Evolutionary conservation across 2,329 filamentous ascomycete genomes (phyloP).

Genomic region (Penicillium decumbens): DNA sequence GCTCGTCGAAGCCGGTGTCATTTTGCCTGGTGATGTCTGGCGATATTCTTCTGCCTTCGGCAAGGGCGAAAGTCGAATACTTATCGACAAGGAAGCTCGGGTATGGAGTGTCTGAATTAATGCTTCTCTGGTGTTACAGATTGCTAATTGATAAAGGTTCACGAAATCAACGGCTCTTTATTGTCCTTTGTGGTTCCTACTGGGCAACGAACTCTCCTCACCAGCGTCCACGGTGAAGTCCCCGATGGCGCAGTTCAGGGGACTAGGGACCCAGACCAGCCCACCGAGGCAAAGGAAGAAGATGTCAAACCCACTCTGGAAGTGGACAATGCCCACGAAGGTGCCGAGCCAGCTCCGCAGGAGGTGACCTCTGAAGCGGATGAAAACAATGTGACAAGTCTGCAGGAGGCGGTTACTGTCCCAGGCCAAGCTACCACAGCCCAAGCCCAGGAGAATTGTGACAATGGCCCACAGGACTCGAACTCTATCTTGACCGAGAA

Average conservation of each 20-base stretch:
- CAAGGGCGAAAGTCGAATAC: conserved; percentile 22
- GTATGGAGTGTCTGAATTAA: conserved; percentile 23
- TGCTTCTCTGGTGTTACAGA: not conserved
- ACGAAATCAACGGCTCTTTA: conserved; percentile 28
- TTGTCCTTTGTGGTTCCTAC: conserved; percentile 40
- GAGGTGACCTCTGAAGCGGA: not conserved
- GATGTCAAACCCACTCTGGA: not conserved
- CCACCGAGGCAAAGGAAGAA: not conserved
- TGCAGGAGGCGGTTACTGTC: not conserved
- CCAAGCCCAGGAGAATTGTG: not conserved
- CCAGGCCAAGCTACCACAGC: not conserved
- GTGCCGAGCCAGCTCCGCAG: not conserved
- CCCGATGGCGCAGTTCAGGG: not conserved
- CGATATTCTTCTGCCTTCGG: conserved; percentile 34
- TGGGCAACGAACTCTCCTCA: conserved; percentile 35
- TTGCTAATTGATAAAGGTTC: conserved; percentile 25
- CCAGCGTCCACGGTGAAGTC: conserved; percentile 2
- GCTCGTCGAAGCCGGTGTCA: conserved; percentile 34
- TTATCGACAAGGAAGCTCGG: conserved; percentile 43
- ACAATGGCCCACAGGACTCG: not conserved
- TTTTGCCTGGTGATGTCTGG: conserved; percentile 42
- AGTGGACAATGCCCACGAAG: not conserved
- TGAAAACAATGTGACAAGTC: not conserved
- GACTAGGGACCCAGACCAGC: not conserved
- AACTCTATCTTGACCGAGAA: not conserved